Evolutionary conservation across 192 early-diverging fungal species (phyloP).

Genomic region (Podila epicladia): DNA sequence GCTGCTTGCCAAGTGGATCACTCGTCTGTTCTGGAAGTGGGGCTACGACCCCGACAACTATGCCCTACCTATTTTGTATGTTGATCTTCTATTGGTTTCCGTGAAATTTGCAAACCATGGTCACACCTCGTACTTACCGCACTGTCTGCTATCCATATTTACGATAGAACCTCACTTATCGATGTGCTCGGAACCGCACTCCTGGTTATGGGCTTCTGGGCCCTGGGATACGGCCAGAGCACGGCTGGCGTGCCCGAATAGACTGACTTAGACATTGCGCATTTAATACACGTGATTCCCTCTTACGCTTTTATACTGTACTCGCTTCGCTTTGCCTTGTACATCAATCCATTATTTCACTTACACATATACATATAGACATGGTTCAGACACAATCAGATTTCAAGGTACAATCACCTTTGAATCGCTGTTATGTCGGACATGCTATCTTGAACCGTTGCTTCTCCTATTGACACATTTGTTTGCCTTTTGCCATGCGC

Average conservation of each 20-base stretch:
- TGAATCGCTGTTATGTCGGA: neutral
- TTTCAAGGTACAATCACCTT: constrained; percentile 24
- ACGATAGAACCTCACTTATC: constrained; percentile 72
- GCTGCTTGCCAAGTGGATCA: constrained; percentile 65
- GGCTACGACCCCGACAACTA: constrained; percentile 85
- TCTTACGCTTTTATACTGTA: too few species aligned
- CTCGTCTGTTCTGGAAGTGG: constrained; percentile 65
- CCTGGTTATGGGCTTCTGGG: constrained; percentile 57
- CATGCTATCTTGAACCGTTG: neutral
- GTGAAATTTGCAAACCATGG: constrained; percentile 2
- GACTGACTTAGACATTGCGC: neutral
- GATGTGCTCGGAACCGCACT: constrained; percentile 77
- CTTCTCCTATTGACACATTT: neutral
- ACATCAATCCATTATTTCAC: neutral
- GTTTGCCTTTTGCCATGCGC: neutral
- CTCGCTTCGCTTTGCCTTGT: too few species aligned
- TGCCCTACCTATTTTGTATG: constrained; percentile 69
- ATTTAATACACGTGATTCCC: too few species aligned
- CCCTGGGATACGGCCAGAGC: constrained; percentile 28
- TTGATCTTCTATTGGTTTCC: constrained; percentile 1
- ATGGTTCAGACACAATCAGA: constrained; percentile 36
- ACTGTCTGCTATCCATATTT: too few species aligned
- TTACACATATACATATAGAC: constrained; percentile 2
- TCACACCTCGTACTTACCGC: neutral
- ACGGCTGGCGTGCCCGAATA: neutral